phyloP scores from a whole-genome alignment of 306 rosid species.

The Malus asiatica region DNA sequence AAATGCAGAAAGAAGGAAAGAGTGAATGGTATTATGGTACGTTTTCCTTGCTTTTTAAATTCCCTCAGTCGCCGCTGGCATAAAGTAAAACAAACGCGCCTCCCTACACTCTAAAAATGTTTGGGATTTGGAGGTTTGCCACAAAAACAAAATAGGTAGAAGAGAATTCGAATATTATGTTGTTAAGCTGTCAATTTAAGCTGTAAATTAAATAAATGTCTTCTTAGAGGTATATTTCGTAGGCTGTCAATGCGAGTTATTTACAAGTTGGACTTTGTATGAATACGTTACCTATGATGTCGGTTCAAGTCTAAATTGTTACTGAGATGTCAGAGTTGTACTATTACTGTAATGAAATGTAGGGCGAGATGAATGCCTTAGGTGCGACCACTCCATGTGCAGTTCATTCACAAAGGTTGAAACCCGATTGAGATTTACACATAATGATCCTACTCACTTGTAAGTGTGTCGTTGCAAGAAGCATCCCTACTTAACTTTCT shows the following conservation, averaged over 20 bases:
- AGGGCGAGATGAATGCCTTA: not conserved
- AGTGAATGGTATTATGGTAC: not conserved
- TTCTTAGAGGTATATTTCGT: too few relatives aligned
- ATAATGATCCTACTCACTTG: not conserved
- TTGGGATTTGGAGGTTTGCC: not conserved
- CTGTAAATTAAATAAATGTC: too few relatives aligned
- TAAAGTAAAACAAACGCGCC: not conserved
- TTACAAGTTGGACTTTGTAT: not conserved
- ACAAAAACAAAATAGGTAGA: not conserved
- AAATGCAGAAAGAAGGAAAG: not conserved
- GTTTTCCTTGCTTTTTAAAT: conserved; percentile 6
- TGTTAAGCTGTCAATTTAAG: not conserved
- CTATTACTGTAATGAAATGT: not conserved
- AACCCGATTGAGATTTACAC: not conserved
- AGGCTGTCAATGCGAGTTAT: not conserved
- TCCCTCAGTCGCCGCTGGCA: conserved; percentile 26
- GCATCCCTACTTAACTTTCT: not conserved
- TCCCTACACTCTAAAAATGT: conserved; percentile 2
- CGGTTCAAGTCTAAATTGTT: not conserved
- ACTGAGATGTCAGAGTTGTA: not conserved
- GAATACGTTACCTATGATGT: not conserved
- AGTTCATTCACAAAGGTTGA: not conserved
- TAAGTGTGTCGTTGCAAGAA: not conserved
- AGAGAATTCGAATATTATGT: not conserved
- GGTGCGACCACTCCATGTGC: not conserved